phyloP scores from a whole-genome alignment of 352 stramenopile genomes.

The Globisporangium mamillatum region DNA sequence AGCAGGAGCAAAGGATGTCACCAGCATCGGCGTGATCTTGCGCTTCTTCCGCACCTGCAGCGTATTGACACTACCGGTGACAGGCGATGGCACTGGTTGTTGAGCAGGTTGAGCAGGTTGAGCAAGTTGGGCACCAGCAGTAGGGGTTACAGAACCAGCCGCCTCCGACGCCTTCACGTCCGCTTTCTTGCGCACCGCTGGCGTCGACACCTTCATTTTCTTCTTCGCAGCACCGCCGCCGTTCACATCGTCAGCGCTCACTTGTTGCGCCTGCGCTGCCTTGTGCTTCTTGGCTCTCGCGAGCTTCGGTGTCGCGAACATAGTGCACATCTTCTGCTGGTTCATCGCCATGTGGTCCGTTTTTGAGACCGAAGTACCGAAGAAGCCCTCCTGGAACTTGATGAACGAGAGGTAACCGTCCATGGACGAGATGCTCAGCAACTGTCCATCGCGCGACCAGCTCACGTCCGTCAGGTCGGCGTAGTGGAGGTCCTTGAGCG shows the following conservation, averaged over 20 bases:
- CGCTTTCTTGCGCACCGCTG: conserved; percentile 22
- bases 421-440: conserved; percentile 92
- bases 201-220: conserved; percentile 22
- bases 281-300: conserved; percentile 52
- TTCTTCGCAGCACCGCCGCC: conserved; percentile 21
- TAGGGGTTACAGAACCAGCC: background rate
- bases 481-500: conserved; percentile 93
- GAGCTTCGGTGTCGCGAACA: conserved; percentile 66
- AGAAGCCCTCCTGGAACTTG: conserved; percentile 88
- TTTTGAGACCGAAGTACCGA: conserved; percentile 36
- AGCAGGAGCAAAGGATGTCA: conserved; percentile 11
- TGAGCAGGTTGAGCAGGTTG: conserved; percentile 1
- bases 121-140: background rate
- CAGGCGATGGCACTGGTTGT: conserved; percentile 13
- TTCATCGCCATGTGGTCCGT: conserved; percentile 46
- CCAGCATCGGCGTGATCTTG: conserved; percentile 58
- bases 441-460: conserved; percentile 90
- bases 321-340: conserved; percentile 43
- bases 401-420: conserved; percentile 96
- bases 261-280: conserved; percentile 1
- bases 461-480: conserved; percentile 92
- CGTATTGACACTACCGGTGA: conserved; percentile 38
- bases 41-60: conserved; percentile 84
- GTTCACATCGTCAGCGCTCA: conserved; percentile 5
- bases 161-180: conserved; percentile 1